Evolutionary conservation across 805 yeast species (phyloP).

Genomic region (Starmera dryadoides): DNA sequence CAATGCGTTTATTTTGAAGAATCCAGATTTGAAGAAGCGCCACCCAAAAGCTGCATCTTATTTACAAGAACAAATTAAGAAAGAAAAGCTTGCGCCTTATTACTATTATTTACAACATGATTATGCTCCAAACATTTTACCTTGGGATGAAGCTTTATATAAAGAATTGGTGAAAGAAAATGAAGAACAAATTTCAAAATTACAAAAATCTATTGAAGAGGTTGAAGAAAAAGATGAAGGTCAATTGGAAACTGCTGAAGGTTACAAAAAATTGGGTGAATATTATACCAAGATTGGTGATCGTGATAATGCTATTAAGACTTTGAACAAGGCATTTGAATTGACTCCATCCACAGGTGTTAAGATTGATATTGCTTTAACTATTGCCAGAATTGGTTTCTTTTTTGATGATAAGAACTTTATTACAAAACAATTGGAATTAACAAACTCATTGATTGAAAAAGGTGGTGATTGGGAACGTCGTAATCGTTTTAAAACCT

Average conservation of each 20-base stretch:
- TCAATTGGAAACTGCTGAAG: constrained; percentile 71
- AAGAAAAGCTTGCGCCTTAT: constrained; percentile 72
- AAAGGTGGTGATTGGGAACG: constrained; percentile 99
- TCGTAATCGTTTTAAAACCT: constrained; percentile 88
- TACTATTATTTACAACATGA: constrained; percentile 60
- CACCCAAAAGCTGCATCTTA: constrained; percentile 37
- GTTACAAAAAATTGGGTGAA: constrained; percentile 78
- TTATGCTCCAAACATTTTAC: constrained; percentile 28
- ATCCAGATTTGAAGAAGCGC: constrained; percentile 27
- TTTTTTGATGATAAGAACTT: constrained; percentile 73
- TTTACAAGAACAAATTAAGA: constrained; percentile 46
- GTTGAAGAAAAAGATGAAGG: constrained; percentile 68
- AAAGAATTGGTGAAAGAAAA: constrained; percentile 44
- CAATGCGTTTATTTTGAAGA: constrained; percentile 56
- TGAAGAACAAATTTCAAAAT: constrained; percentile 40
- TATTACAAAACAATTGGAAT: constrained; percentile 66
- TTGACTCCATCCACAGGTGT: constrained; percentile 81
- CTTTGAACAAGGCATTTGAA: constrained; percentile 67
- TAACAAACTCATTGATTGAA: constrained; percentile 70
- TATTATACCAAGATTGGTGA: constrained; percentile 85
- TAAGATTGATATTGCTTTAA: constrained; percentile 79
- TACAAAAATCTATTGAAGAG: constrained; percentile 36
- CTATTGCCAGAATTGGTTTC: constrained; percentile 83
- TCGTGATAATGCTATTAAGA: constrained; percentile 55
- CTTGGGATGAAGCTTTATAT: constrained; percentile 59